These are phyloP conservation scores for Arabis alpina DNA, from an alignment of 345 rosid genomes.

Conservation along the genomic window DNA sequence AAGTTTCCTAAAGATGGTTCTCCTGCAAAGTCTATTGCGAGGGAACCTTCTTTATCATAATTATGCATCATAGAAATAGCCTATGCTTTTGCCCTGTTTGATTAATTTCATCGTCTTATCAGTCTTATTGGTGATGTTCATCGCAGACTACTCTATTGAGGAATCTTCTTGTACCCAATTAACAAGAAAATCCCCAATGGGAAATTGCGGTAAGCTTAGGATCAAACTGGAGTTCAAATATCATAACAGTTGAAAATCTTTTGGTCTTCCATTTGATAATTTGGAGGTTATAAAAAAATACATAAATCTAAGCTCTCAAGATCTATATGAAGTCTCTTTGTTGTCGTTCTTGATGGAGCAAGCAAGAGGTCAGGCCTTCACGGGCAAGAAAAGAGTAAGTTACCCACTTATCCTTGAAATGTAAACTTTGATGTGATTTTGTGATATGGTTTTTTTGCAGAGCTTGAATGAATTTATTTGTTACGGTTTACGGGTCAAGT, in stretches of 20 bases:
- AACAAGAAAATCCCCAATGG: conserved; percentile 95
- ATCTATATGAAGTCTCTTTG: conserved; percentile 96
- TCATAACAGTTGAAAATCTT: neutral
- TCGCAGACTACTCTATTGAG: conserved; percentile 93
- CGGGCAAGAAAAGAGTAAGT: no score
- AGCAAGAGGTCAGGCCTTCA: no score
- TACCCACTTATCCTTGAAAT: no score
- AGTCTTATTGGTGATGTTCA: conserved; percentile 81
- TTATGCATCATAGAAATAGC: no score
- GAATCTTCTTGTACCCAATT: conserved; percentile 93
- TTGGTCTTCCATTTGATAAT: neutral
- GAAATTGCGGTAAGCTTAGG: conserved; percentile 75
- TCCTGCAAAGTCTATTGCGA: no score
- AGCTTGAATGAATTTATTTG: neutral
- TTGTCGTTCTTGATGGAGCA: conserved; percentile 97
- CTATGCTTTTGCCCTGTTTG: no score
- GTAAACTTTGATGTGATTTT: no score
- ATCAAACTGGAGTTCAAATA: conserved; percentile 4
- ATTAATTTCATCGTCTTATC: no score
- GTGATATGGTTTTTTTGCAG: neutral
- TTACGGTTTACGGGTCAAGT: conserved; percentile 10
- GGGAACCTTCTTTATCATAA: no score
- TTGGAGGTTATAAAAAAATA: neutral
- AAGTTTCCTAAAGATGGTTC: no score
- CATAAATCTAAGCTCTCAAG: conserved; percentile 42